A percentile compares a stretch with the other conserved stretches of the same genome.
Conservation (phyloP, 441 rosid species). For the Gossypium schwendimanii region DNA sequence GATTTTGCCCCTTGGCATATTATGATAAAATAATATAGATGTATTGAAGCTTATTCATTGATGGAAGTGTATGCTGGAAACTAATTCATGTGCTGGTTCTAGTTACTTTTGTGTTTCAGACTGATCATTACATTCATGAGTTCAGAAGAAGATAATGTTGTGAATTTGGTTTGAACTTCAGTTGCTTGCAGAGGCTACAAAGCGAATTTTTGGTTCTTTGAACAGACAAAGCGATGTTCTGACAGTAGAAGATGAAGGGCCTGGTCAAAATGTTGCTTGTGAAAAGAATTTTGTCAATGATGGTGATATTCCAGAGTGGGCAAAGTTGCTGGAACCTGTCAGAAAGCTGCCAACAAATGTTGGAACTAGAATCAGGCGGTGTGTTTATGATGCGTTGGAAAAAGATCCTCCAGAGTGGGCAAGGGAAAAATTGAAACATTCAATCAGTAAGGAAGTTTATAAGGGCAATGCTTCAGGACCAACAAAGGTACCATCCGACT, state of each 20-base stretch:
- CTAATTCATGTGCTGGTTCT: not conserved
- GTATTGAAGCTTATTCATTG: not conserved
- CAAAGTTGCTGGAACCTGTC: conserved; percentile 76
- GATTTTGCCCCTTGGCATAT: not conserved
- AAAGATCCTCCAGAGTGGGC: conserved; percentile 98
- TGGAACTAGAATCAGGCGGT: conserved; percentile 94
- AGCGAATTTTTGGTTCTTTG: conserved; percentile 62
- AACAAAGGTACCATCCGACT: conserved; percentile 60
- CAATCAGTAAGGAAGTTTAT: conserved; percentile 93
- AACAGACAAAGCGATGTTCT: conserved; percentile 49
- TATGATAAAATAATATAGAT: not conserved
- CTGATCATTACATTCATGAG: not conserved
- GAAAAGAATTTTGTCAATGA: conserved; percentile 44
- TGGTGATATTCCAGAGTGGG: conserved; percentile 83
- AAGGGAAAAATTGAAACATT: conserved; percentile 68
- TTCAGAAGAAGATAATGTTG: not conserved
- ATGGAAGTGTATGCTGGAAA: not conserved
- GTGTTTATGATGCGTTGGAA: conserved; percentile 77
- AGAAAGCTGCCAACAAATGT: conserved; percentile 98
- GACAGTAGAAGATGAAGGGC: conserved; percentile 60
- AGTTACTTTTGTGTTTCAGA: not conserved
- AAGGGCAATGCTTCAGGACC: conserved; percentile 99
- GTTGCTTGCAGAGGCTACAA: conserved; percentile 97
- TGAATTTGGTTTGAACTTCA: conserved; percentile 35
- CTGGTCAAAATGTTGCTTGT: conserved; percentile 42